Percentiles rank a stretch among this genome's conserved stretches.
These are phyloP conservation scores for Batkoa obscura DNA, from an alignment of 371 early-diverging fungal species.

Conservation along the genomic window DNA sequence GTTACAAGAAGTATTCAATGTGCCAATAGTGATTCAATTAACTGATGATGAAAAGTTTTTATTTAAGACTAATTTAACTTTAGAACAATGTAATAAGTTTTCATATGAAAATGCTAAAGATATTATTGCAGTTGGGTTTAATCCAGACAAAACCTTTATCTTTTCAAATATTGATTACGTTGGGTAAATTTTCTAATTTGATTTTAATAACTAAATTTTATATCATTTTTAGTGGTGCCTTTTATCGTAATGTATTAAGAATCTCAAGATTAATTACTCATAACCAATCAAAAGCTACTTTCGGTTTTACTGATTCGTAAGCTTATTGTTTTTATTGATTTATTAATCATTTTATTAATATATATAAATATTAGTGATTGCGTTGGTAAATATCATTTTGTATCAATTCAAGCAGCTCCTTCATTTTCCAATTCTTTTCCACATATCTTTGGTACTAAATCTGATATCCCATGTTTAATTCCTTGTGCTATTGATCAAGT, in stretches of 20 bases:
- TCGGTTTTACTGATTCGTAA: slow-evolving; percentile 76
- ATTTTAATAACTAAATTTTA: not conserved
- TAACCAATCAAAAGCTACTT: slow-evolving; percentile 66
- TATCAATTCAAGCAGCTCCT: slow-evolving; percentile 84
- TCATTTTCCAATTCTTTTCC: slow-evolving; percentile 91
- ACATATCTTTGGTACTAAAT: slow-evolving; percentile 77
- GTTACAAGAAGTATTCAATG: slow-evolving; percentile 95
- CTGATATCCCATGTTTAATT: slow-evolving; percentile 90
- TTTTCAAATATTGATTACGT: slow-evolving; percentile 90
- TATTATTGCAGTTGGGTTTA: slow-evolving; percentile 97
- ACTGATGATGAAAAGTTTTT: slow-evolving; percentile 99
- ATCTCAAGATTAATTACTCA: slow-evolving; percentile 76
- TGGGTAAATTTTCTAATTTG: slow-evolving; percentile 29
- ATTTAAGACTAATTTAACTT: slow-evolving; percentile 79
- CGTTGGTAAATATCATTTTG: slow-evolving; percentile 85
- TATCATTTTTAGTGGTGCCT: slow-evolving; percentile 33
- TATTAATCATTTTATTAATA: not conserved
- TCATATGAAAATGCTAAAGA: slow-evolving; percentile 85
- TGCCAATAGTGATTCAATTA: slow-evolving; percentile 94
- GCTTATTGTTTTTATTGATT: not conserved
- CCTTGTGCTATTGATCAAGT: slow-evolving; percentile 98
- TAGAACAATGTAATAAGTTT: slow-evolving; percentile 71
- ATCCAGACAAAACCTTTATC: slow-evolving; percentile 96
- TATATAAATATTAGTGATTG: slow-evolving; percentile 32
- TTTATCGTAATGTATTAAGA: slow-evolving; percentile 81